Evolutionary conservation across 2,329 filamentous ascomycete species (phyloP).

Genomic region (Fusarium caatingaense): DNA sequence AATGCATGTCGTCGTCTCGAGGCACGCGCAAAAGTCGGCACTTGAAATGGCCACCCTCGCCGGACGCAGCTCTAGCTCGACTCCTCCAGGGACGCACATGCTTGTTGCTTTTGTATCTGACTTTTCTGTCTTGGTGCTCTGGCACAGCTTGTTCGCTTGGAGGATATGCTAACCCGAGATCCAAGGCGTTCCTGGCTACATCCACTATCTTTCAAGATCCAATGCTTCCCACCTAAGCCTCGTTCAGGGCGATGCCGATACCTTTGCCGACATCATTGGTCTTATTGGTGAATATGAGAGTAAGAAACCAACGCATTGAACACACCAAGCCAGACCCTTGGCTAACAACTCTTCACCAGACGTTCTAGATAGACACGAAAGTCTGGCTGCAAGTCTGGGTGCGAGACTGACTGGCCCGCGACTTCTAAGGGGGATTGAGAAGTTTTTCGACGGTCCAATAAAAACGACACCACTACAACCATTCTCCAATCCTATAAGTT

Average conservation of each 20-base stretch:
- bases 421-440: conserved; percentile 85
- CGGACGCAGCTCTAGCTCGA: conserved; percentile 32
- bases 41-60: conserved; percentile 22
- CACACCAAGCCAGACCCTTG: conserved; percentile 3
- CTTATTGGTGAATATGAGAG: conserved; percentile 83
- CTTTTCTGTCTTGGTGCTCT: conserved; percentile 35
- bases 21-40: conserved; percentile 14
- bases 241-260: conserved; percentile 69
- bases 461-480: conserved; percentile 64
- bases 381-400: conserved; percentile 85
- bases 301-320: conserved; percentile 44
- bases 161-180: conserved; percentile 39
- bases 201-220: conserved; percentile 65
- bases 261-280: conserved; percentile 77
- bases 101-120: conserved; percentile 40
- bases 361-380: conserved; percentile 86
- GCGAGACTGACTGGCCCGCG: conserved; percentile 85
- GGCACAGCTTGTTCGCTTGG: conserved; percentile 31
- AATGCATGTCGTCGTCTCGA: conserved; percentile 20
- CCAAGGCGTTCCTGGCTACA: conserved; percentile 50
- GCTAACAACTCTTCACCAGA: conserved; percentile 58
- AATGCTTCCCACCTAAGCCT: conserved; percentile 60
- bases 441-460: conserved; percentile 85
- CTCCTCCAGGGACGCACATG: conserved; percentile 39
- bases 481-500: conserved; percentile 73